Conservation (phyloP, 225 moss, liverwort and hornwort genomes). For the Polytrichum commune region DNA sequence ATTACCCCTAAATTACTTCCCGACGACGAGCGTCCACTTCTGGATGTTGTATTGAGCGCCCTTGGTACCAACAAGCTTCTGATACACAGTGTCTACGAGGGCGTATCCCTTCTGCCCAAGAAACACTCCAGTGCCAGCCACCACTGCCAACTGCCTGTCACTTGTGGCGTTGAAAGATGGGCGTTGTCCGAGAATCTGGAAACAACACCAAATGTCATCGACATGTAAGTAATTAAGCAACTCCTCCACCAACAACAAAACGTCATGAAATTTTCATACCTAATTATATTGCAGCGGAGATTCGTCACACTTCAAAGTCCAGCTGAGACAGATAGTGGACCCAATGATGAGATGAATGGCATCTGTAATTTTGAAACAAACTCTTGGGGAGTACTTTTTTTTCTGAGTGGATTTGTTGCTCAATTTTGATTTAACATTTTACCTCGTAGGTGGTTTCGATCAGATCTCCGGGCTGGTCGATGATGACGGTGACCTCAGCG, state of each 20-base stretch:
- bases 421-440: background rate
- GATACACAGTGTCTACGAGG: background rate
- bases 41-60: conserved; percentile 7
- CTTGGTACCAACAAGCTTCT: conserved; percentile 7
- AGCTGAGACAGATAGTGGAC: no score
- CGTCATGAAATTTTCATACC: no score
- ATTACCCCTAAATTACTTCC: background rate
- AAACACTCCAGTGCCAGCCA: conserved; percentile 7
- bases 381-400: no score
- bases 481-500: no score
- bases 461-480: conserved; percentile 11
- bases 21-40: conserved; percentile 11
- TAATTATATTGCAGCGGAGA: no score
- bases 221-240: no score
- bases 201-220: background rate
- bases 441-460: conserved; percentile 12
- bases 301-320: no score
- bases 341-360: no score
- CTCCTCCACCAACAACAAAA: no score
- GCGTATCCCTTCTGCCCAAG: conserved; percentile 9
- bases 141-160: conserved; percentile 12
- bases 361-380: no score
- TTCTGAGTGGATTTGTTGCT: no score
- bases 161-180: conserved; percentile 9
- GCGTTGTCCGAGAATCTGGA: conserved; percentile 13